Conservation (phyloP, 2,329 filamentous ascomycete species). For the Ophiognomonia clavigignenti-juglandacearum region DNA sequence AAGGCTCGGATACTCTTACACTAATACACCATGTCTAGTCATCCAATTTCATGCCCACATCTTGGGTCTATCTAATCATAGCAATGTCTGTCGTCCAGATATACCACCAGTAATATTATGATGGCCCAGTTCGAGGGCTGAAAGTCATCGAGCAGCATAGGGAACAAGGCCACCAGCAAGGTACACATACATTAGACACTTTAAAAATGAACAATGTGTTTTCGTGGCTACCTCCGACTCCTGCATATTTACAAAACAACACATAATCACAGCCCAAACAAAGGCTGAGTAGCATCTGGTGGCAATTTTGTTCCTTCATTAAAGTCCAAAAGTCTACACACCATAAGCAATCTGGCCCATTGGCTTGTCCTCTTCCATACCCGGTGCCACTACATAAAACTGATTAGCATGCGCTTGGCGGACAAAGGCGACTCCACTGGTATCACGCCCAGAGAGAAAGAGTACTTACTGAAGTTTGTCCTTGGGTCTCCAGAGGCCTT, state of each 20-base stretch:
- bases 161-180: no score
- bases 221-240: constrained; percentile 16
- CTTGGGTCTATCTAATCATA: no score
- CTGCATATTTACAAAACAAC: constrained; percentile 23
- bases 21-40: no score
- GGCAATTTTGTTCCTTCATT: constrained; percentile 19
- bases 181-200: neutral
- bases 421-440: no score
- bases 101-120: no score
- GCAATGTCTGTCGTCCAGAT: no score
- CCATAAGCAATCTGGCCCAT: constrained; percentile 59
- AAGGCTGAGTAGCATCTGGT: constrained; percentile 29
- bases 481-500: constrained; percentile 78
- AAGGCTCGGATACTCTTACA: no score
- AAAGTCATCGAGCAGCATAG: no score
- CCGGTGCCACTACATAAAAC: constrained; percentile 51
- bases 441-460: no score
- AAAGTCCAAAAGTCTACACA: constrained; percentile 31
- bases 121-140: no score
- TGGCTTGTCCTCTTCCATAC: constrained; percentile 58
- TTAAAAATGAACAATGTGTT: constrained; percentile 13
- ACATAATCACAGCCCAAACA: constrained; percentile 27
- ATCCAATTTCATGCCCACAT: no score
- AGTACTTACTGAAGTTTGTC: constrained; percentile 58
- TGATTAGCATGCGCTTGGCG: constrained; percentile 1